These are phyloP conservation scores for Comarum palustre DNA, from an alignment of 306 rosid species.

Conservation along the genomic window DNA sequence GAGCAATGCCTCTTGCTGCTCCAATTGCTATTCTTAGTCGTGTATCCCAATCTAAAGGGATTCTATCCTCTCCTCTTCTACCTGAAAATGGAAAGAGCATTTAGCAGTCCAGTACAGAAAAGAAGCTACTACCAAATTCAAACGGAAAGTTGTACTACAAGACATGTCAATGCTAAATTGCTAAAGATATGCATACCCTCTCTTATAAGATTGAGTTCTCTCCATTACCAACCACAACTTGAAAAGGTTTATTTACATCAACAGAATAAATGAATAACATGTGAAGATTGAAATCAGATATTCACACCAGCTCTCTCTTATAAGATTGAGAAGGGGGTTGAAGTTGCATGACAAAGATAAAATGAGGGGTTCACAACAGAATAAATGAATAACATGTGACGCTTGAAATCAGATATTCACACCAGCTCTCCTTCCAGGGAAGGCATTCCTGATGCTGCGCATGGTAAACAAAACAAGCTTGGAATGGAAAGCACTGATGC, in stretches of 20 bases:
- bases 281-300: too few relatives aligned
- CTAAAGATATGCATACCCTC: not conserved
- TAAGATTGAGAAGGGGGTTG: too few relatives aligned
- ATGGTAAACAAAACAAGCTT: not conserved
- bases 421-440: not conserved
- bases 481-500: conserved; percentile 1
- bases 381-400: too few relatives aligned
- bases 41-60: conserved; percentile 67
- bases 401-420: too few relatives aligned
- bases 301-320: too few relatives aligned
- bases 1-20: conserved; percentile 75
- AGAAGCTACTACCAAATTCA: not conserved
- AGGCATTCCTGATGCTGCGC: not conserved
- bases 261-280: too few relatives aligned
- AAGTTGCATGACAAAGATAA: not conserved
- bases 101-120: not conserved
- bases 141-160: not conserved
- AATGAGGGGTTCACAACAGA: not conserved
- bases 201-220: not conserved
- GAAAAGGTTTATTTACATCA: not conserved
- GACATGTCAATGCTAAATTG: not conserved
- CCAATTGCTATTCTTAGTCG: conserved; percentile 74
- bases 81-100: conserved; percentile 43
- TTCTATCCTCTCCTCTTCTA: conserved; percentile 71
- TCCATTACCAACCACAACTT: not conserved